Percentiles rank a stretch among this genome's conserved stretches.
phyloP scores from a whole-genome alignment of 163 green algal genomes.

The Prototheca cutis region DNA sequence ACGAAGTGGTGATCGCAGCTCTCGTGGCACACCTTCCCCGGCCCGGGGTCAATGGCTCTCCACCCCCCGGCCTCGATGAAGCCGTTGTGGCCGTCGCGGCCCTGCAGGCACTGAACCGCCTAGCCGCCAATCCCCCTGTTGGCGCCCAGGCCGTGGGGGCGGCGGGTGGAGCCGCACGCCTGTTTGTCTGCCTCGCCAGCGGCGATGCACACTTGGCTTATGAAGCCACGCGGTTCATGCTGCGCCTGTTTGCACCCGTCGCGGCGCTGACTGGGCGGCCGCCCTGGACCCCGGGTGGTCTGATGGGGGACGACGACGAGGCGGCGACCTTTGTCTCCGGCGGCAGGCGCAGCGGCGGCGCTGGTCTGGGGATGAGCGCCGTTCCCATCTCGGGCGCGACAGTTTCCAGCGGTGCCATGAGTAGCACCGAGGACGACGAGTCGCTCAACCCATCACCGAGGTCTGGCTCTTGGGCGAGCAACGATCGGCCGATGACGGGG shows the following conservation, averaged over 20 bases:
- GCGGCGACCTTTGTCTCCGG: too few species aligned
- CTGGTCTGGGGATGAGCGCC: too few species aligned
- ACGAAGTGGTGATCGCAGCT: constrained; percentile 23
- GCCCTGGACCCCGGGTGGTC: too few species aligned
- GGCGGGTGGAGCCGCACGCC: constrained; percentile 13
- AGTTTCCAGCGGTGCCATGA: too few species aligned
- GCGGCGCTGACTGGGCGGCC: constrained; percentile 15
- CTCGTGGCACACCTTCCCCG: constrained; percentile 50
- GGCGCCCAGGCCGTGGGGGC: constrained; percentile 14
- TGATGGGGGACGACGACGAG: too few species aligned
- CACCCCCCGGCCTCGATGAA: constrained; percentile 11
- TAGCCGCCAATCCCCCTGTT: constrained; percentile 13
- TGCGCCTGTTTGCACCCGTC: constrained; percentile 50
- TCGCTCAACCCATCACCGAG: too few species aligned
- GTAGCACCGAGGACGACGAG: too few species aligned
- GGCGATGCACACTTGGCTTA: constrained; percentile 46
- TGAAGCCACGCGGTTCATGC: constrained; percentile 60
- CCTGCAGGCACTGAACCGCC: constrained; percentile 55
- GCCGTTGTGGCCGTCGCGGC: constrained; percentile 27
- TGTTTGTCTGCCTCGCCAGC: constrained; percentile 47
- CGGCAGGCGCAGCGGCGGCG: too few species aligned
- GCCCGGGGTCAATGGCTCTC: constrained; percentile 14
- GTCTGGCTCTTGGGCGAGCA: too few species aligned
- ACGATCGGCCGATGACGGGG: not conserved
- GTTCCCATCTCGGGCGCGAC: too few species aligned